Base-by-base conservation (phyloP, 2,329 filamentous ascomycete species). In the Hypoxylon sp. region DNA sequence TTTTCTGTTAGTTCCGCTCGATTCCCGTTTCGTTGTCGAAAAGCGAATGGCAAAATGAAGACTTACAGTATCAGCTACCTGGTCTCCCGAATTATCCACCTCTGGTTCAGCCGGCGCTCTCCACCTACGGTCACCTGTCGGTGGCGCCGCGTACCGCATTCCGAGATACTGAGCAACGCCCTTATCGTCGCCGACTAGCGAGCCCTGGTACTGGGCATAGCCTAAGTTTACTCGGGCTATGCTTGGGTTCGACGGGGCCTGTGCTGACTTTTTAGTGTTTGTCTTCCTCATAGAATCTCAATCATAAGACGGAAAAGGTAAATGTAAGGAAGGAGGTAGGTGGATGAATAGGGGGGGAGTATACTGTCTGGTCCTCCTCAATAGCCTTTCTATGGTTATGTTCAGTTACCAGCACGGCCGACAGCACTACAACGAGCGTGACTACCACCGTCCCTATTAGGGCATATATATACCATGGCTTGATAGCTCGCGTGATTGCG, bases 71-170 rank as follows among this genome's bases (percentile, higher is more conserved):
- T 79, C 72, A 14, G 81, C 79, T 61, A 79, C 73, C 75, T 83
- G 79, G 0, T 78, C 73, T 2, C 69, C 72, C 0, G 74, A 65
- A 10, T 76, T 73, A 2, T 64, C 75, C 2, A 41, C 49, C 51
- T 74, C 76, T 2, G 85, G 85, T 34, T 82, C 77, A 14, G 79
- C 75, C 0, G 86, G 86, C 17, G 84, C 82, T 25, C 82, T 78
- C 79, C 84, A 89, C 58, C 86, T 81, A 34, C 86, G 77, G 41
- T 85, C 77, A 1, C 81, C 83, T 0, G 83, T 61, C 4, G 86
- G 86, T n/a, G 85, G 78, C 13, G 81, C 79, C 10, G 86, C 86
- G 73, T 83, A 89, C 46, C 85, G 83, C 75, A 85, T 77, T 11
- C 84, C 84, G 2, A 84, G 76, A 72, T 81, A 86, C 71, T 83